A percentile compares a stretch with the other conserved stretches of the same genome.
These are phyloP conservation scores for Amylostereum areolatum DNA, from an alignment of 1,284 basidiomycete genomes.

Conservation along the genomic window DNA sequence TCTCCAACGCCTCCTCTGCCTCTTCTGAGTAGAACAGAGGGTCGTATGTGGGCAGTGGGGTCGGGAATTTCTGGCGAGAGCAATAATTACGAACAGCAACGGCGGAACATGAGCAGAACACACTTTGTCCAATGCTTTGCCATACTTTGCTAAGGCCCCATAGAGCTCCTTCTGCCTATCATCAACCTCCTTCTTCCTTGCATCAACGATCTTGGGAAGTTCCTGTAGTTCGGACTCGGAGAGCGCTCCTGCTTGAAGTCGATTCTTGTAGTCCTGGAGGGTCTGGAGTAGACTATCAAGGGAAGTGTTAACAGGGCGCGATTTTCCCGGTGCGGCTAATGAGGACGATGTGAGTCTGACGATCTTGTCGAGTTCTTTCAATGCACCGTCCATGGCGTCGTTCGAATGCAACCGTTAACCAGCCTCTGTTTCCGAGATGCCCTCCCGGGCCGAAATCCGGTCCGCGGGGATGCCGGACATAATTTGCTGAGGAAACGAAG, in stretches of 20 bases:
- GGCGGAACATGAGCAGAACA: slow-evolving; percentile 8
- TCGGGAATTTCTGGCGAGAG: slow-evolving; percentile 58
- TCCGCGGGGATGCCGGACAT: too few species aligned
- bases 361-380: slow-evolving; percentile 72
- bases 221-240: slow-evolving; percentile 47
- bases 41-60: slow-evolving; percentile 58
- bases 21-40: slow-evolving; percentile 61
- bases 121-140: slow-evolving; percentile 88
- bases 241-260: slow-evolving; percentile 46
- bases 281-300: slow-evolving; percentile 64
- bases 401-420: neutral
- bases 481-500: too few species aligned
- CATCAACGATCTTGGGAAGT: slow-evolving; percentile 56
- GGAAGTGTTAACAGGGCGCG: slow-evolving; percentile 53
- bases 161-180: slow-evolving; percentile 87
- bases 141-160: slow-evolving; percentile 65
- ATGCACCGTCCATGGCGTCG: slow-evolving; percentile 54
- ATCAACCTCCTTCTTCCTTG: slow-evolving; percentile 78
- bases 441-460: too few species aligned
- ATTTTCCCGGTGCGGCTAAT: slow-evolving; percentile 41
- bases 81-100: neutral
- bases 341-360: slow-evolving; percentile 49
- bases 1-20: slow-evolving; percentile 62
- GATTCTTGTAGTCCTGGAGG: slow-evolving; percentile 53
- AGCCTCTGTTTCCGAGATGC: too few species aligned